phyloP scores from a whole-genome alignment of 1,284 basidiomycete species.

The Cutaneotrichosporon dermatis region DNA sequence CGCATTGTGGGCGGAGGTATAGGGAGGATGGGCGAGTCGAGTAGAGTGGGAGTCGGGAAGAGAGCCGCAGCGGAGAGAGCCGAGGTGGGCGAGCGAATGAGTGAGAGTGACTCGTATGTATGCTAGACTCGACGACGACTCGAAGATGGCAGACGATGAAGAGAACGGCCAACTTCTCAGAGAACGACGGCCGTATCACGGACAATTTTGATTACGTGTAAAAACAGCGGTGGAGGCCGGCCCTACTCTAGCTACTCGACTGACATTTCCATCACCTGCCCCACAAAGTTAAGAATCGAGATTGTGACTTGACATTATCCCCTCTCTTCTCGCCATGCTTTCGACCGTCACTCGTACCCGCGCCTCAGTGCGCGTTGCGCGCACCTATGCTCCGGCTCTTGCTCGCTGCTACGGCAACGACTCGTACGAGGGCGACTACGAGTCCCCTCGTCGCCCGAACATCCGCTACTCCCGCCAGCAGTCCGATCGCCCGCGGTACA shows the following conservation, averaged over 20 bases:
- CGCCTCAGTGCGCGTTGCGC: background rate
- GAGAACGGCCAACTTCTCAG: background rate
- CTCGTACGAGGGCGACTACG: too few relatives aligned
- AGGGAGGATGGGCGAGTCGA: background rate
- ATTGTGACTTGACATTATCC: background rate
- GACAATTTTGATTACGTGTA: constrained; percentile 2
- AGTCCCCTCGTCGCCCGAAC: too few relatives aligned
- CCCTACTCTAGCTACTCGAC: too few relatives aligned
- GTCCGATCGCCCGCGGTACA: too few relatives aligned
- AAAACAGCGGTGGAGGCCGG: background rate
- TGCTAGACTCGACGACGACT: background rate
- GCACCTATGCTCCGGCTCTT: background rate
- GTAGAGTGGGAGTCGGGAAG: too few relatives aligned
- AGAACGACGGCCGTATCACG: background rate
- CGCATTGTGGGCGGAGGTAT: too few relatives aligned
- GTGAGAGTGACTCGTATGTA: background rate
- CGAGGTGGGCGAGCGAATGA: background rate
- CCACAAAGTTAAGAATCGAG: too few relatives aligned
- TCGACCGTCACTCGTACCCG: background rate
- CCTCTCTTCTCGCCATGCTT: constrained; percentile 2
- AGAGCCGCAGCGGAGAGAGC: too few relatives aligned
- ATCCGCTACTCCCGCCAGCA: background rate
- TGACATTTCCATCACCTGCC: too few relatives aligned
- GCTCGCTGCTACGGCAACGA: too few relatives aligned
- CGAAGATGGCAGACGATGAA: background rate